These are phyloP conservation scores for Neurospora discreta DNA, from an alignment of 495 filamentous ascomycete genomes.

Conservation along the genomic window DNA sequence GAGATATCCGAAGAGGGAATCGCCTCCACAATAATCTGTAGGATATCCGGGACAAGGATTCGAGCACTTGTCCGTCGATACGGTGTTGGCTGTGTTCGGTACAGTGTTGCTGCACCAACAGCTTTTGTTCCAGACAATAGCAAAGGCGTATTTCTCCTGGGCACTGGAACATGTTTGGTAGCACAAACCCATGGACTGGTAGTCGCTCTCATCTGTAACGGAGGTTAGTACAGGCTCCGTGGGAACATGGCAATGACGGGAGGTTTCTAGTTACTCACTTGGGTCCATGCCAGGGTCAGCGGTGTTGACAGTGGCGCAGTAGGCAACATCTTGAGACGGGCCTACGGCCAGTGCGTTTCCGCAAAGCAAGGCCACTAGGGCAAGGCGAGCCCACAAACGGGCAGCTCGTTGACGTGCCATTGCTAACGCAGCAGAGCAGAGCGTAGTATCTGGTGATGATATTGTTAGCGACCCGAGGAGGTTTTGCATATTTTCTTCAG, in stretches of 20 bases:
- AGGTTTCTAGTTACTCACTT: neutral
- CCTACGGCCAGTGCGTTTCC: slow-evolving; percentile 3
- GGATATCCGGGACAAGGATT: slow-evolving; percentile 31
- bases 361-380: slow-evolving; percentile 7
- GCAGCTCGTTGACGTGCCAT: slow-evolving; percentile 15
- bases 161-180: slow-evolving; percentile 21
- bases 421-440: neutral
- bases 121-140: slow-evolving; percentile 24
- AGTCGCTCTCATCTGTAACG: slow-evolving; percentile 26
- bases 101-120: slow-evolving; percentile 36
- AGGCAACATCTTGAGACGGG: slow-evolving; percentile 23
- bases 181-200: slow-evolving; percentile 37
- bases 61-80: slow-evolving; percentile 22
- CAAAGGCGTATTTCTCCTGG: slow-evolving; percentile 20
- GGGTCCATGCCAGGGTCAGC: slow-evolving; percentile 7
- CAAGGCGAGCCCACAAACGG: slow-evolving; percentile 11
- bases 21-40: slow-evolving; percentile 29
- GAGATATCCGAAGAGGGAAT: slow-evolving; percentile 31
- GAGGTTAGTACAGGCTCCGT: slow-evolving; percentile 1
- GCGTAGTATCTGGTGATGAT: neutral
- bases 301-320: slow-evolving; percentile 33
- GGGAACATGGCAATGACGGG: neutral
- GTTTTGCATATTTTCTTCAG: neutral
- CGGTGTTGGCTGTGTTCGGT: slow-evolving; percentile 21
- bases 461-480: neutral